A percentile compares a stretch with the other conserved stretches of the same genome.
Evolutionary conservation across 352 stramenopile genomes (phyloP).

Genomic region (Phytophthora sp.): DNA sequence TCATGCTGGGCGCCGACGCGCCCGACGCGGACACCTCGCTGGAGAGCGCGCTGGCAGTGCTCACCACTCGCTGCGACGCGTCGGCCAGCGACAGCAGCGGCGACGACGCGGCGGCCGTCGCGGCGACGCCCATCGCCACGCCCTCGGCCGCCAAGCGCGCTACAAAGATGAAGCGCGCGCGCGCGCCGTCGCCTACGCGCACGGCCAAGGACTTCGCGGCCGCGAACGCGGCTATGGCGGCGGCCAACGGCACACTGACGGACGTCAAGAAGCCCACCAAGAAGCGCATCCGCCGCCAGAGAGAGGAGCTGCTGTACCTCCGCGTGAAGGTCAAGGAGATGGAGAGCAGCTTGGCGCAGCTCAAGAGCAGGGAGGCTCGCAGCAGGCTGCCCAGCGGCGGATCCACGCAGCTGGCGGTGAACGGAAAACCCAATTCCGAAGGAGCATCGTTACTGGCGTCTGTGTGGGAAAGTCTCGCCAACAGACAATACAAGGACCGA

Average conservation of each 20-base stretch:
- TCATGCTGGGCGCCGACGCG: constrained; percentile 7
- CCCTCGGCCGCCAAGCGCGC: background rate
- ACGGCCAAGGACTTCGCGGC: constrained; percentile 25
- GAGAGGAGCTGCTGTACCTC: constrained; percentile 50
- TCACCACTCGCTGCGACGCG: constrained; percentile 26
- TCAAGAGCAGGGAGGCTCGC: constrained; percentile 18
- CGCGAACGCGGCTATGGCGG: constrained; percentile 3
- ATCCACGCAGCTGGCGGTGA: constrained; percentile 10
- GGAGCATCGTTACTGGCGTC: constrained; percentile 23
- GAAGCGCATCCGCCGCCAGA: constrained; percentile 48
- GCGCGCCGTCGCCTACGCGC: constrained; percentile 20
- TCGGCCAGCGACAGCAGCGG: constrained; percentile 19
- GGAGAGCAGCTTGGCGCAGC: constrained; percentile 35
- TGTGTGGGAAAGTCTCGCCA: constrained; percentile 49
- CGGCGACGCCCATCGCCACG: background rate
- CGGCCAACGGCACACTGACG: background rate
- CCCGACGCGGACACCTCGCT: constrained; percentile 16
- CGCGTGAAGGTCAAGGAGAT: constrained; percentile 52
- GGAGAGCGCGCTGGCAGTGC: constrained; percentile 27
- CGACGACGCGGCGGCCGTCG: background rate
- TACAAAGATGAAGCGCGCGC: constrained; percentile 32
- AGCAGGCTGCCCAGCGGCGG: constrained; percentile 1
- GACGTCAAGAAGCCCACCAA: constrained; percentile 32
- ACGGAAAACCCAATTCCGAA: constrained; percentile 17
- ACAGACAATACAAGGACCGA: constrained; percentile 42